phyloP scores from a whole-genome alignment of 345 rosid species.

The Pistacia atlantica region DNA sequence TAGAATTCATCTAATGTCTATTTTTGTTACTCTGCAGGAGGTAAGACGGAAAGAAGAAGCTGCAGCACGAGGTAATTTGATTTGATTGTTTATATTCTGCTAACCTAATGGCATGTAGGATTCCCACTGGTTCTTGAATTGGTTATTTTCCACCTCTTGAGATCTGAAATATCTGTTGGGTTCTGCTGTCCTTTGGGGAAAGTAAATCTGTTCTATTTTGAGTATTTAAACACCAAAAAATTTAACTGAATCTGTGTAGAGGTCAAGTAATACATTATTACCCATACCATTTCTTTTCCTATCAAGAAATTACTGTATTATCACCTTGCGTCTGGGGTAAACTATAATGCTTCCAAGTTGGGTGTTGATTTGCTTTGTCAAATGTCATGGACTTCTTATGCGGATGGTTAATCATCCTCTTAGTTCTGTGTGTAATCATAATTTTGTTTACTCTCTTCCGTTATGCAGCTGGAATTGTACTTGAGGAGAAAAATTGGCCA shows the following conservation, averaged over 20 bases:
- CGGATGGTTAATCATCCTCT: neutral
- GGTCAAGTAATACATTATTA: too few species aligned
- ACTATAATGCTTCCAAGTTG: too few species aligned
- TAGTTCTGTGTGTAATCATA: conserved; percentile 10
- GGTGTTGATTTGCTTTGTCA: too few species aligned
- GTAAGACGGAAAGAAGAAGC: conserved; percentile 91
- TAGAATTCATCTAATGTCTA: conserved; percentile 13
- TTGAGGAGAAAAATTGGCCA: conserved; percentile 90
- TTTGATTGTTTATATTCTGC: conserved; percentile 6
- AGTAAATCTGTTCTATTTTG: neutral
- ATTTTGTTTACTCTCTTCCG: conserved; percentile 6
- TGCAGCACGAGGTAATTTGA: conserved; percentile 74
- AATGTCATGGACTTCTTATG: too few species aligned
- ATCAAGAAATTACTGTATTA: too few species aligned
- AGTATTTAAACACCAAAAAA: too few species aligned
- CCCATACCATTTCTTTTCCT: too few species aligned
- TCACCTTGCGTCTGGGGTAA: too few species aligned
- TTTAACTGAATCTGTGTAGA: too few species aligned
- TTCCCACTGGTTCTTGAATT: conserved; percentile 8
- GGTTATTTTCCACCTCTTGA: neutral
- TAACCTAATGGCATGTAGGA: neutral
- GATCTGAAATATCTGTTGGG: neutral
- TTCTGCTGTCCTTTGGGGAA: neutral
- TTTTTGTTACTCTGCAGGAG: conserved; percentile 52
- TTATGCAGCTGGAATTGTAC: conserved; percentile 66